Percentiles rank a stretch among this genome's conserved stretches.
phyloP scores from a whole-genome alignment of 1,139 yeast species.

The Geotrichum australiense region DNA sequence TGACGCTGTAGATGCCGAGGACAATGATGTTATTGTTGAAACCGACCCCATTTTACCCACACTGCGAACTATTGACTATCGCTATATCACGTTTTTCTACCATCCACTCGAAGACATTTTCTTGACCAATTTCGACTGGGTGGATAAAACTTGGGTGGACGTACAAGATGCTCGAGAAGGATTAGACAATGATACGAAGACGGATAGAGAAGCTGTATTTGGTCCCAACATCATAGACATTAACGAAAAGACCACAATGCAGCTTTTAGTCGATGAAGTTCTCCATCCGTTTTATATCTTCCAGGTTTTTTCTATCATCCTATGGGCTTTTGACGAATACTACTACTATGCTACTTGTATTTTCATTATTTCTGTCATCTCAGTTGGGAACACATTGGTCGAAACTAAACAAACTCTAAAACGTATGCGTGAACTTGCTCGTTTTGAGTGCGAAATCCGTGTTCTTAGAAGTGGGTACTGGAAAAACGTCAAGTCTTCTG shows the following conservation, averaged over 20 bases:
- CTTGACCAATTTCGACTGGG: constrained; percentile 81
- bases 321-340: constrained; percentile 91
- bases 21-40: constrained; percentile 31
- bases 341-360: constrained; percentile 92
- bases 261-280: constrained; percentile 75
- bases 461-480: constrained; percentile 92
- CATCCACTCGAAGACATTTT: constrained; percentile 83
- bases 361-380: constrained; percentile 71
- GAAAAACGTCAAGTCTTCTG: constrained; percentile 74
- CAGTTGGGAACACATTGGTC: constrained; percentile 69
- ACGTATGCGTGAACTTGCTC: constrained; percentile 67
- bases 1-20: constrained; percentile 16
- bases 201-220: constrained; percentile 65
- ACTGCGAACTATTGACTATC: constrained; percentile 63
- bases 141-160: constrained; percentile 65
- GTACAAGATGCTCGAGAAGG: constrained; percentile 58
- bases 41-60: constrained; percentile 64
- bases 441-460: constrained; percentile 70
- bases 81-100: constrained; percentile 77
- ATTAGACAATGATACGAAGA: constrained; percentile 58
- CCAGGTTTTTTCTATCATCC: constrained; percentile 81
- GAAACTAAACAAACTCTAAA: constrained; percentile 76
- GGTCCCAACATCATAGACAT: constrained; percentile 71
- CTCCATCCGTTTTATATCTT: constrained; percentile 92
- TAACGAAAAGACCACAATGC: constrained; percentile 59